Evolutionary conservation across 1,284 basidiomycete genomes (phyloP), one percentile per base, ranked within the genome.

Genomic region (Farysia itapuensis): DNA sequence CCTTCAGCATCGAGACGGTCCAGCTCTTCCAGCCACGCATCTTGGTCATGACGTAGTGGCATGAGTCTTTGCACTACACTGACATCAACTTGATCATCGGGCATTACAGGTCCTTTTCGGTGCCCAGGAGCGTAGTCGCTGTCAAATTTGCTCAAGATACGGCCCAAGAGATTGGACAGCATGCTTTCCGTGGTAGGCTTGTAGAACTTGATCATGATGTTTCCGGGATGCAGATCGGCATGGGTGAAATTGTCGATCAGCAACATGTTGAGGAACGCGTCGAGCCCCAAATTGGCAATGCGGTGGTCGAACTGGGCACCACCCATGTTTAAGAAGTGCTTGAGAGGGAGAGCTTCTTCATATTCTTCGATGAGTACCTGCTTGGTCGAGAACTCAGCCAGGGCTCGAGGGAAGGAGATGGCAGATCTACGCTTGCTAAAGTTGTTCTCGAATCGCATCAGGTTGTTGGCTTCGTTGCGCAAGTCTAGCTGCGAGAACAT

Each of bases 181-280:
- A 74, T 35, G 13, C 71, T 69, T 34, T 64, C 50, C 20, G 67
- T 70, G 14, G 84, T 81, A 0, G 89, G 89, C 74, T 87, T 88
- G 75, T 86, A 86, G 78, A 97, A 95, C 76, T 93, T 94, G 79
- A 96, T 86, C 87, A 97, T 91, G 78, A 96, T 94, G 77, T 96
- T 96, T 22, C 94, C 94, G 0, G 91, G 90, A 77, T 90, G 89
- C 49, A 74, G 39, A 34, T 74, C 94, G 3, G 93, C 86, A 77
- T 98, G 94, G 2, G 94, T 92, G 78, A 96, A 99, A 78, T 99
- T 98, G 79, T 99, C 94, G 35, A 98, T 81, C 1, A 99, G 81
- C 18, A 99, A 84, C 94, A 99, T 99, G 79, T 96, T 91, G 74
- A 99, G 77, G 79, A 98, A 99, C 1, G 93, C 91, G 76, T 98